Evolutionary conservation across 2,329 filamentous ascomycete genomes (phyloP).

Genomic region (Venturiaceae sp.): DNA sequence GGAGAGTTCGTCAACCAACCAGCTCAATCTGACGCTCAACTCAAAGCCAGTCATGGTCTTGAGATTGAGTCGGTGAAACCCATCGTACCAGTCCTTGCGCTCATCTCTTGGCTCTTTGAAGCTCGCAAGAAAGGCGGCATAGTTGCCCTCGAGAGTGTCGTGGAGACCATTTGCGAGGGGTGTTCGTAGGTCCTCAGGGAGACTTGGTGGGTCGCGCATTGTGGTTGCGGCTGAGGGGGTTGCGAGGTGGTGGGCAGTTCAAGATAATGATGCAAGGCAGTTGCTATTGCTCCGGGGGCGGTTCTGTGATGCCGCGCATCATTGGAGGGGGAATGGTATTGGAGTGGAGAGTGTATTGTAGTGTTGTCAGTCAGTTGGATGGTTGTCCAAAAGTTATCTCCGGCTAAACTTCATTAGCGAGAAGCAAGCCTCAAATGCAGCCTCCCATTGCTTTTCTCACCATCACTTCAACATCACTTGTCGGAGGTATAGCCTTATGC

Average conservation of each 20-base stretch:
- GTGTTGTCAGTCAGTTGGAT: too few species aligned
- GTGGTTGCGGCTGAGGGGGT: too few species aligned
- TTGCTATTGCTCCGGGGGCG: too few species aligned
- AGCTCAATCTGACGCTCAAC: not conserved
- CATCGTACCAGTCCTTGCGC: not conserved
- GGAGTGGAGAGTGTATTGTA: too few species aligned
- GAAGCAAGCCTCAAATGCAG: too few species aligned
- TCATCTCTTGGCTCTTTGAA: not conserved
- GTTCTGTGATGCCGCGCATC: too few species aligned
- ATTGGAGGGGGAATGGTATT: too few species aligned
- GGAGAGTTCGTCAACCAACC: not conserved
- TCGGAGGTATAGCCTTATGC: too few species aligned
- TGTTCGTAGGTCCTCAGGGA: not conserved
- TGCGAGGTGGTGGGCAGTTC: too few species aligned
- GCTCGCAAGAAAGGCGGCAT: not conserved
- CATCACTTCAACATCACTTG: not conserved
- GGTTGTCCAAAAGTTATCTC: too few species aligned
- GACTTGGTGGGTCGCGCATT: not conserved
- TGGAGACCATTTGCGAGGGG: not conserved
- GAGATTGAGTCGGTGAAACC: not conserved
- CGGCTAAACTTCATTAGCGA: too few species aligned
- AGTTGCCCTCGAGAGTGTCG: not conserved
- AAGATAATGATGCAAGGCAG: too few species aligned
- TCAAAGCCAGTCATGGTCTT: constrained; percentile 5
- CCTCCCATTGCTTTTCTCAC: not conserved